Evolutionary conservation across 495 filamentous ascomycete species (phyloP), one percentile per base, ranked within the genome.

Genomic region (Immersiella caudata): DNA sequence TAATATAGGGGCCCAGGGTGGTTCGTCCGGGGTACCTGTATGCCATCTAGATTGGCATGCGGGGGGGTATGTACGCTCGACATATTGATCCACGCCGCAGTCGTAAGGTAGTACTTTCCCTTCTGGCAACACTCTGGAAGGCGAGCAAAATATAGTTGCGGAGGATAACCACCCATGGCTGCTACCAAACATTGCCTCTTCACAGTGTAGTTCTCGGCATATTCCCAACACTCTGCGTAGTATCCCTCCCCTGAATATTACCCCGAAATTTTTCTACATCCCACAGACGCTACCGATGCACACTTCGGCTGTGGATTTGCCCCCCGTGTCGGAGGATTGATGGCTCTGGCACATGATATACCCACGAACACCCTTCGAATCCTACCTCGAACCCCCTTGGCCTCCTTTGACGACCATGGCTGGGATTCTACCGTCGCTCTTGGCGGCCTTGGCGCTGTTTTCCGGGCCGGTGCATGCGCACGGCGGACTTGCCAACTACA

Each of bases 401-500:
- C 3, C 40, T 62, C 49, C 52, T 20, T 29, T 50, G 18, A 29
- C 26, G 35, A 70, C 36, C 60, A 61, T 61, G 40, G 29, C 54
- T 7, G 54, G 40, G 46, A 71, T 72, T 65, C 36, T 72, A 16
- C 63, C 65, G 51, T 27, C 68, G 7, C 58, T 75, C 54, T 73
- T 81, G 64, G 67, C 71, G 62, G 60, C 62, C 60, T 70, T 79
- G 67, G 71, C 73, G 16, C 33, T 70, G 54, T 56, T 78, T 0
- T 25, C 68, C 64, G 63, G 67, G 20, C 69, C 61, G 29, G 77
- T 66, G 55, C 67, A 69, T 33, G 80, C 75, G 3, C 82, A 83
- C 69, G 82, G 81, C 9, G 82, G 82, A 0, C 74, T 83, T 5
- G 68, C 76, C 20, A 83, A 84, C 71, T 83, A 84, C 67, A 84